These are phyloP conservation scores for Plantago coronopus DNA, from an alignment of 305 asterid genomes.

Conservation along the genomic window DNA sequence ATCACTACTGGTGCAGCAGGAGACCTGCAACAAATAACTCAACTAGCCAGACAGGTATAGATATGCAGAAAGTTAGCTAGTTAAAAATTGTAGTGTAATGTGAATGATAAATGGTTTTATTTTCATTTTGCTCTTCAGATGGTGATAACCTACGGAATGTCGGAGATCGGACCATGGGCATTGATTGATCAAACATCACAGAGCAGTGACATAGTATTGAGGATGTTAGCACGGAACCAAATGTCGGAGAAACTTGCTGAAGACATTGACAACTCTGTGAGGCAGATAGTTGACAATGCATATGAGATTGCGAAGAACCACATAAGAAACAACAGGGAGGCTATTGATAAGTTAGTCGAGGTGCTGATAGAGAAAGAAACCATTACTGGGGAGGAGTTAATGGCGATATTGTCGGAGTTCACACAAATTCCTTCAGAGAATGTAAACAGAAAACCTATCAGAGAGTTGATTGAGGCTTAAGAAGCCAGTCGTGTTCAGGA, in stretches of 20 bases:
- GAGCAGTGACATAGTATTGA: slow-evolving; percentile 55
- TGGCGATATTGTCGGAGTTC: slow-evolving; percentile 47
- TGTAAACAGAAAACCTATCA: slow-evolving; percentile 31
- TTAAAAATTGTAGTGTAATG: background rate
- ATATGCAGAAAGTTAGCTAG: too few species aligned
- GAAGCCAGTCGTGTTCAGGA: slow-evolving; percentile 16
- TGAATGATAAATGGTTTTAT: background rate
- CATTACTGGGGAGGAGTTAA: slow-evolving; percentile 60
- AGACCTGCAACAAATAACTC: slow-evolving; percentile 63
- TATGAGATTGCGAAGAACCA: slow-evolving; percentile 55
- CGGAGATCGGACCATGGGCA: slow-evolving; percentile 68
- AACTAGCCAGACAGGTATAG: slow-evolving; percentile 53
- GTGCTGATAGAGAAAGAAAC: slow-evolving; percentile 58
- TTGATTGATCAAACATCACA: slow-evolving; percentile 42
- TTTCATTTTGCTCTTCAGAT: slow-evolving; percentile 30
- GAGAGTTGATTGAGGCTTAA: slow-evolving; percentile 49
- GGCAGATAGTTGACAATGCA: slow-evolving; percentile 36
- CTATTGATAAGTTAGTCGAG: slow-evolving; percentile 56
- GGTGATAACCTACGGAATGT: slow-evolving; percentile 65
- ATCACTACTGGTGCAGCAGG: slow-evolving; percentile 76
- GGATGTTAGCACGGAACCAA: slow-evolving; percentile 61
- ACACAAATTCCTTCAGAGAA: slow-evolving; percentile 41
- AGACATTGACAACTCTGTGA: slow-evolving; percentile 51
- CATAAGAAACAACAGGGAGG: slow-evolving; percentile 47
- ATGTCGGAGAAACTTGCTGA: slow-evolving; percentile 71